Conservation (phyloP, 2,329 filamentous ascomycete species). For the Botrytis byssoidea region DNA sequence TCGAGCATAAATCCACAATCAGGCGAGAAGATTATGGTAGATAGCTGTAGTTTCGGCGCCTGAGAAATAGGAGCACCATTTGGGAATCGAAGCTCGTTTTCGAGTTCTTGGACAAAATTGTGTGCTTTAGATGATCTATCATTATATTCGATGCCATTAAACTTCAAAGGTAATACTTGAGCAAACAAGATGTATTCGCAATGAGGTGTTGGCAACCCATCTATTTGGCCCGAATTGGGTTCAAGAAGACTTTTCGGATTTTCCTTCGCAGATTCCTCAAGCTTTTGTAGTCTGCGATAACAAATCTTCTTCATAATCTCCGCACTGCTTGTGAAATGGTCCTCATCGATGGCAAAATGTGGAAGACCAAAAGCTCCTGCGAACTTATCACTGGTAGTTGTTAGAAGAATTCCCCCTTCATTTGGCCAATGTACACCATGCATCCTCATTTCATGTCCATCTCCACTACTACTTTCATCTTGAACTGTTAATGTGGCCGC, state of each 20-base stretch:
- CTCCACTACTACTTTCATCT: slow-evolving; percentile 66
- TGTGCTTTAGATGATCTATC: slow-evolving; percentile 38
- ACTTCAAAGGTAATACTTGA: slow-evolving; percentile 58
- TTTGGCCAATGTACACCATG: slow-evolving; percentile 83
- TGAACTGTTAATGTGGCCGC: slow-evolving; percentile 69
- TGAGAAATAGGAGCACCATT: slow-evolving; percentile 55
- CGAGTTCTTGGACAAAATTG: slow-evolving; percentile 52
- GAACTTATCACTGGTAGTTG: slow-evolving; percentile 91
- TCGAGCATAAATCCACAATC: slow-evolving; percentile 67
- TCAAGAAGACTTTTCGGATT: slow-evolving; percentile 73
- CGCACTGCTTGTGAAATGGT: slow-evolving; percentile 56
- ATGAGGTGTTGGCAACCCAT: slow-evolving; percentile 64
- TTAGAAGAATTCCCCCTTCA: slow-evolving; percentile 76
- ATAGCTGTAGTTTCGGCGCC: slow-evolving; percentile 59
- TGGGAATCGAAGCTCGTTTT: slow-evolving; percentile 61
- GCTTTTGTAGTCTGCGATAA: slow-evolving; percentile 62
- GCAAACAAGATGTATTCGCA: slow-evolving; percentile 90
- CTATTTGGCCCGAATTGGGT: slow-evolving; percentile 61
- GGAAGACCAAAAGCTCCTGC: slow-evolving; percentile 88
- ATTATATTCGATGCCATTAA: slow-evolving; percentile 29
- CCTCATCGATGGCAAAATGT: slow-evolving; percentile 66
- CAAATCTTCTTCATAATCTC: slow-evolving; percentile 72
- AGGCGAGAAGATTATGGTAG: slow-evolving; percentile 63
- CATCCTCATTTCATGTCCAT: slow-evolving; percentile 75
- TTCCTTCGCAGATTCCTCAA: slow-evolving; percentile 54